These are phyloP conservation scores for Elsinoe perseae DNA, from an alignment of 2,329 filamentous ascomycete species.

Conservation along the genomic window DNA sequence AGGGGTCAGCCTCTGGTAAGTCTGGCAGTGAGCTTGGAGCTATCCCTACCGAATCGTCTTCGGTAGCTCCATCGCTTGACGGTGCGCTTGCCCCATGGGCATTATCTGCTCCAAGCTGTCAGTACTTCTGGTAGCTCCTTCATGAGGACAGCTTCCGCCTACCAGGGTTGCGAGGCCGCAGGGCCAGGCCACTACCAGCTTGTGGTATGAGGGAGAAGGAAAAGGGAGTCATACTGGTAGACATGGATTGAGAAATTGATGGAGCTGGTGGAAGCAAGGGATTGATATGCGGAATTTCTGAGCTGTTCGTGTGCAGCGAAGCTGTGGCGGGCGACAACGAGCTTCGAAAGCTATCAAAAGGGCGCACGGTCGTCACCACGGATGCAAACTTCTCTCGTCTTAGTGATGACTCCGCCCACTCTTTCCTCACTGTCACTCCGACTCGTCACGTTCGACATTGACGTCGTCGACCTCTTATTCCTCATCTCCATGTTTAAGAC, in stretches of 20 bases:
- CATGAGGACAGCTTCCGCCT: too few relatives aligned
- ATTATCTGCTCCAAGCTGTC: too few relatives aligned
- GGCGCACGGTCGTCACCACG: neutral
- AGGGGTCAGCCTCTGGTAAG: too few relatives aligned
- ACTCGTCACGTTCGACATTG: conserved; percentile 2
- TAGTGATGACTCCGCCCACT: conserved; percentile 2
- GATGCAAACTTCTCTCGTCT: conserved; percentile 3
- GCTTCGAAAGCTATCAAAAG: neutral
- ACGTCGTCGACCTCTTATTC: conserved; percentile 6
- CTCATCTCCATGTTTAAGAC: conserved; percentile 3
- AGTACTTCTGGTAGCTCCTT: too few relatives aligned
- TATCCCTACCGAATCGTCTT: too few relatives aligned
- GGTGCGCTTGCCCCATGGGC: too few relatives aligned
- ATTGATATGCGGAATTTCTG: neutral
- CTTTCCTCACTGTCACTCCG: neutral
- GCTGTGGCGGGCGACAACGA: neutral
- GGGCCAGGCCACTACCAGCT: too few relatives aligned
- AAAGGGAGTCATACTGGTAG: too few relatives aligned
- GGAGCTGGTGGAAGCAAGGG: neutral
- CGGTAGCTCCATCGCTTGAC: too few relatives aligned
- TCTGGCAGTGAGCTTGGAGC: neutral
- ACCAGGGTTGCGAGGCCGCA: too few relatives aligned
- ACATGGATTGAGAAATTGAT: neutral
- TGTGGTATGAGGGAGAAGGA: too few relatives aligned
- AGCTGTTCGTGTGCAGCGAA: neutral